A percentile compares a stretch with the other conserved stretches of the same genome.
Conservation (phyloP, 1,284 basidiomycete genomes). For the Sporisorium iseilematis-ciliati region DNA sequence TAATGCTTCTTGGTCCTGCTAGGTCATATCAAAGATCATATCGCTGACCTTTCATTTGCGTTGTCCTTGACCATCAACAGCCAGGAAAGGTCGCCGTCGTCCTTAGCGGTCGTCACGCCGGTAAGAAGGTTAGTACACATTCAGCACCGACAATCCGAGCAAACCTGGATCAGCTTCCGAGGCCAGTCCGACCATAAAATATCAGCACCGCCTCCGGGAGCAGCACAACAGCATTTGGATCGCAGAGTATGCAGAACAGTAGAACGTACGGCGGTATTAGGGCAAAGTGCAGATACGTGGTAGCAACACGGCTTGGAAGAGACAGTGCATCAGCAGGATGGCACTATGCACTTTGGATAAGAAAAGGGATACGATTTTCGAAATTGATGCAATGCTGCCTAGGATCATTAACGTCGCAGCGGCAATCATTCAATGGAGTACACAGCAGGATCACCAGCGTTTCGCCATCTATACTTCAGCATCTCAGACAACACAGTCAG, state of each 20-base stretch:
- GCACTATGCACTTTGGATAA: too few species aligned
- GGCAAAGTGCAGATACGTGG: background rate
- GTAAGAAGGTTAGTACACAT: slow-evolving; percentile 67
- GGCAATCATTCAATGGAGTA: too few species aligned
- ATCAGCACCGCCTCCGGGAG: background rate
- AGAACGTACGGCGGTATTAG: background rate
- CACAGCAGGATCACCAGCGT: too few species aligned
- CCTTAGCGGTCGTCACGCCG: slow-evolving; percentile 69
- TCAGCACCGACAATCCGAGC: slow-evolving; percentile 1
- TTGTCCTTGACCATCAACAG: slow-evolving; percentile 78
- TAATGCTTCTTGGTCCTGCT: slow-evolving; percentile 18
- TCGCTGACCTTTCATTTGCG: slow-evolving; percentile 13
- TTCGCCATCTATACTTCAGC: too few species aligned
- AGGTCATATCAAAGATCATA: slow-evolving; percentile 6
- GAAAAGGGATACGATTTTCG: background rate
- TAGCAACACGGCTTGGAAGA: background rate
- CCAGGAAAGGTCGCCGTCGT: slow-evolving; percentile 86
- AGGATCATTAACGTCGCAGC: too few species aligned
- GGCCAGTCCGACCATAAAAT: slow-evolving; percentile 5
- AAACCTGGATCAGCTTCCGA: slow-evolving; percentile 23
- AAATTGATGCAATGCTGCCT: background rate
- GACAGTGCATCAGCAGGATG: too few species aligned
- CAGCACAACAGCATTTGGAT: background rate
- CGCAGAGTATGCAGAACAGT: background rate
- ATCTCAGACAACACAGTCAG: background rate